Conservation (phyloP, 2,329 filamentous ascomycete genomes). For the Pseudodiploospora longispora region DNA sequence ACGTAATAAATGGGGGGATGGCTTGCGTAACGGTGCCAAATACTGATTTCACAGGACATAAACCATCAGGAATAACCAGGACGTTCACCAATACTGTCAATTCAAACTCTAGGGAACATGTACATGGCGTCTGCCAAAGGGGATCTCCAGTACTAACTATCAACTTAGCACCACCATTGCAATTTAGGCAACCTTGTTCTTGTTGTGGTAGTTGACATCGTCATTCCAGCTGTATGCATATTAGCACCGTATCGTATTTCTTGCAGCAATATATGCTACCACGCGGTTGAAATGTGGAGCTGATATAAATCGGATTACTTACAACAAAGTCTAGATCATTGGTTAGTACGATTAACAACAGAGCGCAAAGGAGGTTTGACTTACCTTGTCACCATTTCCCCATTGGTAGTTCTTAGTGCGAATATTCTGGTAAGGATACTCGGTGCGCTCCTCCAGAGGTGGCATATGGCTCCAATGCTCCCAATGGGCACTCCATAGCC, state of each 20-base stretch:
- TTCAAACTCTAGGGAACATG: slow-evolving; percentile 18
- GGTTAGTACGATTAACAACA: slow-evolving; percentile 17
- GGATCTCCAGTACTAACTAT: slow-evolving; percentile 18
- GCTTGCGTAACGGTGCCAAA: no score
- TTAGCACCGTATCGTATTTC: background rate
- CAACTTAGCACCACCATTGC: slow-evolving; percentile 9
- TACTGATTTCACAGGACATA: no score
- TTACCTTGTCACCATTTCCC: slow-evolving; percentile 92
- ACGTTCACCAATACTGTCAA: slow-evolving; percentile 1
- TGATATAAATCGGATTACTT: slow-evolving; percentile 13
- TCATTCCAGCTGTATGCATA: slow-evolving; percentile 69
- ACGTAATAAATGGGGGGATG: no score
- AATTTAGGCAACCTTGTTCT: slow-evolving; percentile 58
- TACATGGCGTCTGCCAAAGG: slow-evolving; percentile 21
- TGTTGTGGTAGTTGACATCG: slow-evolving; percentile 94
- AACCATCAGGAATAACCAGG: no score
- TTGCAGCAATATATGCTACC: background rate
- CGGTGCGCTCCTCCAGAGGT: slow-evolving; percentile 79
- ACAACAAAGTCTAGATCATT: slow-evolving; percentile 44
- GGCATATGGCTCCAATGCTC: slow-evolving; percentile 84
- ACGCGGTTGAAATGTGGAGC: background rate
- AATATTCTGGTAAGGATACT: slow-evolving; percentile 98
- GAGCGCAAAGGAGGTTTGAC: slow-evolving; percentile 8
- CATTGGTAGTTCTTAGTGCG: slow-evolving; percentile 91
- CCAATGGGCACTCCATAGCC: slow-evolving; percentile 94